phyloP scores from a whole-genome alignment of 345 rosid genomes.

The Aurinia saxatilis region DNA sequence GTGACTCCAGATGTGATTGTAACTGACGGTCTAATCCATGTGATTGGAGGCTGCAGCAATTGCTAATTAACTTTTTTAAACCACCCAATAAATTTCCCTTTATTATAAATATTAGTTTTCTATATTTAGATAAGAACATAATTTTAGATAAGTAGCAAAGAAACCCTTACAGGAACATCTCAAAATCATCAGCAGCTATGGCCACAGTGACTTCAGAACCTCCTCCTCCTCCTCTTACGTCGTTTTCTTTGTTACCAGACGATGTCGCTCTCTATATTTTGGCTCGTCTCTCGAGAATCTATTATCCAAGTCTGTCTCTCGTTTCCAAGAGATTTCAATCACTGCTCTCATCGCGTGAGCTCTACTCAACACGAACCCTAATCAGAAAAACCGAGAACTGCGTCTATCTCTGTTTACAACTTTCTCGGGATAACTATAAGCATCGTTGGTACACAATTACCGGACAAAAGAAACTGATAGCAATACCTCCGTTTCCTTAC shows the following conservation, averaged over 20 bases:
- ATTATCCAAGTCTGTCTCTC: conserved; percentile 42
- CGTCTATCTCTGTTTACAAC: conserved; percentile 4
- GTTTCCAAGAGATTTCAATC: conserved; percentile 49
- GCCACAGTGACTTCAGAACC: too few species aligned
- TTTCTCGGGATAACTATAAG: background rate
- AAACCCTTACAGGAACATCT: too few species aligned
- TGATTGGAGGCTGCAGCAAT: too few species aligned
- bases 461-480: conserved; percentile 21
- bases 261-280: conserved; percentile 54
- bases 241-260: conserved; percentile 43
- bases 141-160: too few species aligned
- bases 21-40: too few species aligned
- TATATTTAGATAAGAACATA: too few species aligned
- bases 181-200: too few species aligned
- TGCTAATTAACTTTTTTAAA: too few species aligned
- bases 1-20: too few species aligned
- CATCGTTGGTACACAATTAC: conserved; percentile 36
- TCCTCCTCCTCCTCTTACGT: too few species aligned
- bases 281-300: conserved; percentile 47
- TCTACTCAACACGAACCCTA: conserved; percentile 37
- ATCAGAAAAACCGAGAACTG: background rate
- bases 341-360: conserved; percentile 40
- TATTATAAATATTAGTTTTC: too few species aligned
- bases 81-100: too few species aligned
- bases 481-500: conserved; percentile 36